Percentiles rank a stretch among this genome's conserved stretches.
These are phyloP conservation scores for Euphrasia arctica DNA, from an alignment of 305 asterid species.

Conservation along the genomic window DNA sequence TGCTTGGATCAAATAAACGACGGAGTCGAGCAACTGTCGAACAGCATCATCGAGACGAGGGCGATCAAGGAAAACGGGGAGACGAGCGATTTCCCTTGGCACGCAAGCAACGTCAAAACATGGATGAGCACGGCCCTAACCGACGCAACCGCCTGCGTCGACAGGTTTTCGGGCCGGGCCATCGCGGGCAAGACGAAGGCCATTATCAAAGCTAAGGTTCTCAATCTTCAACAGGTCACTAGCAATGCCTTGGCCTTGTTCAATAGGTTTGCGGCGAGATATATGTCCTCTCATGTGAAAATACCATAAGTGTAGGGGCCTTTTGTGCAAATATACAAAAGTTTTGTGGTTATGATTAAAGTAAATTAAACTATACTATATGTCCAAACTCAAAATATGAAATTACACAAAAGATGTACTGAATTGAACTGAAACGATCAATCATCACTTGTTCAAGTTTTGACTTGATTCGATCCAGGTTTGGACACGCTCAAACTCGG, in stretches of 20 bases:
- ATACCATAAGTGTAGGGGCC: constrained; percentile 28
- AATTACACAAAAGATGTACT: background rate
- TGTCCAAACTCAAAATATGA: too few species aligned
- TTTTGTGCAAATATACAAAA: background rate
- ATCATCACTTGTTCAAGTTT: constrained; percentile 10
- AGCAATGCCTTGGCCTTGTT: constrained; percentile 57
- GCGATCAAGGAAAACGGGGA: constrained; percentile 35
- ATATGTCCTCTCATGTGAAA: constrained; percentile 32
- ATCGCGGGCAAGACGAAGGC: constrained; percentile 49
- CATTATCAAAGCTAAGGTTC: constrained; percentile 44
- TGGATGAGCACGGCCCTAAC: constrained; percentile 72
- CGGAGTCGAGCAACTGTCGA: constrained; percentile 48
- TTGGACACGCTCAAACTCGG: constrained; percentile 53
- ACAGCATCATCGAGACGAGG: constrained; percentile 45
- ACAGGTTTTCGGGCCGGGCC: constrained; percentile 50
- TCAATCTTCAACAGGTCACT: constrained; percentile 51
- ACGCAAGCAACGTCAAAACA: constrained; percentile 53
- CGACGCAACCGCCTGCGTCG: constrained; percentile 47
- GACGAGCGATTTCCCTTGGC: constrained; percentile 48
- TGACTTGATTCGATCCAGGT: constrained; percentile 47
- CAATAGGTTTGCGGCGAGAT: constrained; percentile 54
- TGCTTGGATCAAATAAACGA: constrained; percentile 60
- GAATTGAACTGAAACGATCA: background rate
- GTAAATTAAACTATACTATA: too few species aligned
- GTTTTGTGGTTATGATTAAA: too few species aligned